Conservation (phyloP, 169 alveolate species). For the Eimeria brunetti region DNA sequence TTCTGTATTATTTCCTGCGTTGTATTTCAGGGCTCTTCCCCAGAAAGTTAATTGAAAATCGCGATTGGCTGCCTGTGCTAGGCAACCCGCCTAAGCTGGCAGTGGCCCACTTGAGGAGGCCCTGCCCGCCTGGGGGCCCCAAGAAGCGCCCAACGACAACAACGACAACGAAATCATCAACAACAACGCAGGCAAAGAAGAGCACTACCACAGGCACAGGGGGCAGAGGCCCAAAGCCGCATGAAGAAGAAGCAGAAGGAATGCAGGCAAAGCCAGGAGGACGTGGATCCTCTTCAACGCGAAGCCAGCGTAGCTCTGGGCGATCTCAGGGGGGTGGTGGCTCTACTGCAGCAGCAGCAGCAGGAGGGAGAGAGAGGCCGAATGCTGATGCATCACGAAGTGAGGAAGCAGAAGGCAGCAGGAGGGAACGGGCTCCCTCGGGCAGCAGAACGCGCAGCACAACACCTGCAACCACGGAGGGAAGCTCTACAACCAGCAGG, state of each 20-base stretch:
- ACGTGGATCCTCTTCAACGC: not conserved
- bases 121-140: constrained; percentile 50
- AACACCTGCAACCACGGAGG: not conserved
- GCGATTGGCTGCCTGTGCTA: constrained; percentile 72
- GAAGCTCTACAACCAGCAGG: not conserved
- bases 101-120: constrained; percentile 64
- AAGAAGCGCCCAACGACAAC: constrained; percentile 28
- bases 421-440: not conserved
- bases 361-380: not conserved
- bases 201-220: not conserved
- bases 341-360: not conserved
- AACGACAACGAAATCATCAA: not conserved
- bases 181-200: not conserved
- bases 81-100: constrained; percentile 73
- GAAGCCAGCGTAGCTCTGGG: constrained; percentile 1
- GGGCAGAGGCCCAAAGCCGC: not conserved
- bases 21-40: constrained; percentile 43
- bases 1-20: not conserved
- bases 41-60: constrained; percentile 3
- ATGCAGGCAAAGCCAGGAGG: constrained; percentile 1
- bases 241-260: constrained; percentile 28
- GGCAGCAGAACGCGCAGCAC: constrained; percentile 22
- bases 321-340: not conserved
- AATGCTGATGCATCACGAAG: not conserved
- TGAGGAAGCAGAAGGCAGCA: not conserved